phyloP scores from a whole-genome alignment of 331 rosid genomes.

The Ulmus americana region DNA sequence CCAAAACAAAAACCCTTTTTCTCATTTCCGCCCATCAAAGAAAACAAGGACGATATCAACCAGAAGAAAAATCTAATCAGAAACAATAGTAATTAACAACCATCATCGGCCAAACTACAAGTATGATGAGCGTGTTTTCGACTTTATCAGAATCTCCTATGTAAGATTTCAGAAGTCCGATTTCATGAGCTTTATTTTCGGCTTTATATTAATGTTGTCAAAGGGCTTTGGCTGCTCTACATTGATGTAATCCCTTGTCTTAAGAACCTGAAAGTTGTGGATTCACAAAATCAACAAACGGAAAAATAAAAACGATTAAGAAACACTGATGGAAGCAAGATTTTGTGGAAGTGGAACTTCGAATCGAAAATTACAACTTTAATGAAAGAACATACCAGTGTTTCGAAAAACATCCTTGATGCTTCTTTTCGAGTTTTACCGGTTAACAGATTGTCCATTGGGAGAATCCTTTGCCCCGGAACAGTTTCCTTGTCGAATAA shows the following conservation, averaged over 20 bases:
- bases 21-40: background rate
- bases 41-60: conserved; percentile 14
- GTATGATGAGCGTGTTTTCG: conserved; percentile 26
- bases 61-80: conserved; percentile 25
- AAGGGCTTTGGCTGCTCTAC: conserved; percentile 79
- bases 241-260: conserved; percentile 86
- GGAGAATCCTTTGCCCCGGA: conserved; percentile 56
- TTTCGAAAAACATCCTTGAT: conserved; percentile 92
- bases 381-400: conserved; percentile 54
- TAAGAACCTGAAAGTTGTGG: conserved; percentile 67
- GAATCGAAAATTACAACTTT: too few species aligned
- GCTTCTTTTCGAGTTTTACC: conserved; percentile 94
- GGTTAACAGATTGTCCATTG: conserved; percentile 61
- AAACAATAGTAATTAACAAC: conserved; percentile 31
- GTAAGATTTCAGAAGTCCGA: conserved; percentile 66
- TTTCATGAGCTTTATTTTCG: conserved; percentile 77
- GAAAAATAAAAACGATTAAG: background rate
- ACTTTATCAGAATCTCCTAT: conserved; percentile 46
- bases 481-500: conserved; percentile 68
- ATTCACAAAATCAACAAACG: conserved; percentile 15
- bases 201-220: conserved; percentile 54
- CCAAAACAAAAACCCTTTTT: background rate
- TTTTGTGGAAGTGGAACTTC: too few species aligned
- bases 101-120: conserved; percentile 34
- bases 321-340: background rate